Percentiles rank a stretch among this genome's conserved stretches.
These are phyloP conservation scores for Neurospora sp. DNA, from an alignment of 495 filamentous ascomycete species.

Conservation along the genomic window DNA sequence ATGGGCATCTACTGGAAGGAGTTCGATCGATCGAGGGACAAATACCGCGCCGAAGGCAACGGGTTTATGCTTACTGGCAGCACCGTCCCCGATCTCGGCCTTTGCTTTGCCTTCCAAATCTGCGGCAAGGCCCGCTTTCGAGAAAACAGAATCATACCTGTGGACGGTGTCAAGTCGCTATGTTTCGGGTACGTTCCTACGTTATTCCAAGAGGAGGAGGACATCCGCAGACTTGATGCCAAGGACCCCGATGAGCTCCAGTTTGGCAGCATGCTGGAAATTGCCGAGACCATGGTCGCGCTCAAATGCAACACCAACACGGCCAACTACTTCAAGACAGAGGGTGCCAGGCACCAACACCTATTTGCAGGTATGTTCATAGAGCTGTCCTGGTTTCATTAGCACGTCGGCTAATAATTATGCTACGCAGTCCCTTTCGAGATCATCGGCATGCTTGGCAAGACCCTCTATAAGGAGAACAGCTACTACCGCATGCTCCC, in stretches of 20 bases:
- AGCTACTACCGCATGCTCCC: too few species aligned
- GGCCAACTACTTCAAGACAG: conserved; percentile 25
- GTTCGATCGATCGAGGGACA: conserved; percentile 32
- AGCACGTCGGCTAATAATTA: too few species aligned
- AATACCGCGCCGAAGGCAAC: conserved; percentile 41
- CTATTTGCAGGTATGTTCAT: conserved; percentile 34
- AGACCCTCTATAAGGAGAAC: too few species aligned
- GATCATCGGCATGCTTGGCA: conserved; percentile 34
- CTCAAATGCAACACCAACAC: conserved; percentile 35
- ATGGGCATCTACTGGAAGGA: conserved; percentile 42
- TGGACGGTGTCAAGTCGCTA: conserved; percentile 34
- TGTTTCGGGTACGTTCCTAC: conserved; percentile 39
- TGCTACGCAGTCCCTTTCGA: conserved; percentile 35
- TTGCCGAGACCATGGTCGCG: conserved; percentile 32
- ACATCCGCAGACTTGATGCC: conserved; percentile 23
- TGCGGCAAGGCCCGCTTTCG: conserved; percentile 30
- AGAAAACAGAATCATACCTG: conserved; percentile 35
- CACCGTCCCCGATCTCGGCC: conserved; percentile 30
- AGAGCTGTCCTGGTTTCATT: conserved; percentile 3
- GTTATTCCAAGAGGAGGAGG: conserved; percentile 27
- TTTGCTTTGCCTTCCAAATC: conserved; percentile 37
- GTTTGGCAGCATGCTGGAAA: conserved; percentile 28
- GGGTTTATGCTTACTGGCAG: conserved; percentile 37
- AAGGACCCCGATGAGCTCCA: conserved; percentile 24
- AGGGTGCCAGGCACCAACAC: conserved; percentile 26